These are phyloP conservation scores for Fusarium sulawesiense DNA, from an alignment of 2,329 filamentous ascomycete genomes.

Conservation along the genomic window DNA sequence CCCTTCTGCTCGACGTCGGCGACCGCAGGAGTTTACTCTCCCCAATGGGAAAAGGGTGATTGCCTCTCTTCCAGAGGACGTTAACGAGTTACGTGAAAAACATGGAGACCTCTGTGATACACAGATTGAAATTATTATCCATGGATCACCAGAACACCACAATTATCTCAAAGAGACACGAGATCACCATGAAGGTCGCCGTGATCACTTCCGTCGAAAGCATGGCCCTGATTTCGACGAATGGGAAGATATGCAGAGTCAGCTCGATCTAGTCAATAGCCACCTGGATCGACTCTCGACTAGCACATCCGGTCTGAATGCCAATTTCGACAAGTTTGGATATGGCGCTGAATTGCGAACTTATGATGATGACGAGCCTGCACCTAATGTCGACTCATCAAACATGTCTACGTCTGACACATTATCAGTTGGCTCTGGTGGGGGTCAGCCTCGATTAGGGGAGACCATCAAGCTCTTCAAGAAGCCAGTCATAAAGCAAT, in stretches of 20 bases:
- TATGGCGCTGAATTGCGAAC: constrained; percentile 69
- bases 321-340: constrained; percentile 72
- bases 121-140: constrained; percentile 68
- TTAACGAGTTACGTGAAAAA: constrained; percentile 58
- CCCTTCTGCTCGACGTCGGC: constrained; percentile 46
- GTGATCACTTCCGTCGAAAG: constrained; percentile 59
- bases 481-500: constrained; percentile 70
- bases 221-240: constrained; percentile 65
- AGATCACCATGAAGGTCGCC: constrained; percentile 62
- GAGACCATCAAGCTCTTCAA: constrained; percentile 67
- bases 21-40: constrained; percentile 64
- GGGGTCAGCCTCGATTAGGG: constrained; percentile 49
- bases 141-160: constrained; percentile 62
- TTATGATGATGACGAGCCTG: constrained; percentile 50
- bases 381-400: constrained; percentile 24
- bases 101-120: constrained; percentile 50
- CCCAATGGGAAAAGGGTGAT: constrained; percentile 68
- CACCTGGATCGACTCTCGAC: constrained; percentile 67
- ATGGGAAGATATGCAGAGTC: constrained; percentile 65
- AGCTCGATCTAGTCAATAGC: constrained; percentile 62
- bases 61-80: constrained; percentile 67
- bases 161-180: constrained; percentile 62
- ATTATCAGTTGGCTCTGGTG: constrained; percentile 41
- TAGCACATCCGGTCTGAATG: constrained; percentile 66
- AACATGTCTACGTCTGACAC: constrained; percentile 40